Base-by-base conservation (phyloP, 148 eudicot species). In the Chenopodium quinoa region DNA sequence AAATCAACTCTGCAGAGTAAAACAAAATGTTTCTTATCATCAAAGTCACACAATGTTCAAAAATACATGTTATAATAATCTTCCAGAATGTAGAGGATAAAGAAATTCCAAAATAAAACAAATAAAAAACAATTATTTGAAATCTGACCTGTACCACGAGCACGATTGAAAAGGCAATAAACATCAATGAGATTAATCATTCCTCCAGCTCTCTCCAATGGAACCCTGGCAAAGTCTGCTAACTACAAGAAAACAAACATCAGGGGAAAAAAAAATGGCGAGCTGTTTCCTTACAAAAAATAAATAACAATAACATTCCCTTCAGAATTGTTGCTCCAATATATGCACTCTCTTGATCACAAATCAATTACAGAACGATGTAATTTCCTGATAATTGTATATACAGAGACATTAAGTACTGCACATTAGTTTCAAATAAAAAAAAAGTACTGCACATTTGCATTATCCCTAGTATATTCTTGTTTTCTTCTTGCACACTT, bases 151-250 rank as follows among this genome's bases (percentile, higher is more conserved):
- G 99, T 95, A 54, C 99, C 99, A 70, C 99, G 89, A 77, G 99
- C 99, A 62, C 99, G 97, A 78, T 95, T 95, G 88, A 95, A 95
- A 73, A 92, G 86, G 81, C 99, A 95, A 80, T 95, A 95, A 23
- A 93, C 73, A 88, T 95, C 99, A 71, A 93, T 91, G 65, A 95
- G 87, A 86, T 92, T 95, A 77, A 95, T 86, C 92, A 92, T 92
- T 86, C 99, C 99, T 75, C 99, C 99, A 87, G 99, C 93, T 88
- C 91, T 91, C 91, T 95, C 97, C 76, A 95, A 81, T 60, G 99
- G 98, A 82, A 90, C 87, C 87, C 88, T 95, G 73, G 92, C 97
- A 87, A 95, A 95, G 90, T 95, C 99, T 91, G 99, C 99, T 89
- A 95, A 88, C 99, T 95, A 88, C 80, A 87, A 87, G 71, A 80